A percentile compares a stretch with the other conserved stretches of the same genome.
Evolutionary conservation across 495 filamentous ascomycete species (phyloP).

Genomic region (Xylaria bambusicola): DNA sequence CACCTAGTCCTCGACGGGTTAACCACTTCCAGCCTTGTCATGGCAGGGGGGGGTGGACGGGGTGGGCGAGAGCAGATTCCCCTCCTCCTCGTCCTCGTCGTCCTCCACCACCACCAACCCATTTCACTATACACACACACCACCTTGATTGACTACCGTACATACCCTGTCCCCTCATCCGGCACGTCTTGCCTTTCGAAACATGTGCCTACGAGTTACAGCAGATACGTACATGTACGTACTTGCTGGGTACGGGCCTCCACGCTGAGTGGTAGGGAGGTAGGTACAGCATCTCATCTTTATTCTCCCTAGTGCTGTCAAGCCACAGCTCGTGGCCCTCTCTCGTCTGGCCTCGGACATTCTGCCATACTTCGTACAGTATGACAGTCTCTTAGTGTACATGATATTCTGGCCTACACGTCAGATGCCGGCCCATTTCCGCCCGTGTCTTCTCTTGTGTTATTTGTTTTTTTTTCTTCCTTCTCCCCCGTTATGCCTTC

Average conservation of each 20-base stretch:
- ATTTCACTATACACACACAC: too few species aligned
- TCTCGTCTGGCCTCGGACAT: conserved; percentile 5
- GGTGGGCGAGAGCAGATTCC: too few species aligned
- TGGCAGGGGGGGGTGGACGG: conserved; percentile 31
- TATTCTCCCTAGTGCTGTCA: conserved; percentile 22
- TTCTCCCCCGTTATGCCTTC: too few species aligned
- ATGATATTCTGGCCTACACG: background rate
- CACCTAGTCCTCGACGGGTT: conserved; percentile 25
- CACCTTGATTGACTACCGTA: too few species aligned
- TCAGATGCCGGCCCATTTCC: conserved; percentile 8
- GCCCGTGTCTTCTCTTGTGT: background rate
- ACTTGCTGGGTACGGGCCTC: too few species aligned
- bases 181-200: conserved; percentile 29
- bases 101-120: too few species aligned
- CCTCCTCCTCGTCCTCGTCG: too few species aligned
- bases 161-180: conserved; percentile 19
- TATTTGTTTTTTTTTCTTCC: background rate
- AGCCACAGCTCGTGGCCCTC: conserved; percentile 25
- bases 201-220: background rate
- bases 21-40: conserved; percentile 37
- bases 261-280: too few species aligned
- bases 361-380: background rate
- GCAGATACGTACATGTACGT: too few species aligned
- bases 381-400: background rate
- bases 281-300: too few species aligned